Evolutionary conservation across 306 rosid genomes (phyloP).

Genomic region (Echinosophora koreensis): DNA sequence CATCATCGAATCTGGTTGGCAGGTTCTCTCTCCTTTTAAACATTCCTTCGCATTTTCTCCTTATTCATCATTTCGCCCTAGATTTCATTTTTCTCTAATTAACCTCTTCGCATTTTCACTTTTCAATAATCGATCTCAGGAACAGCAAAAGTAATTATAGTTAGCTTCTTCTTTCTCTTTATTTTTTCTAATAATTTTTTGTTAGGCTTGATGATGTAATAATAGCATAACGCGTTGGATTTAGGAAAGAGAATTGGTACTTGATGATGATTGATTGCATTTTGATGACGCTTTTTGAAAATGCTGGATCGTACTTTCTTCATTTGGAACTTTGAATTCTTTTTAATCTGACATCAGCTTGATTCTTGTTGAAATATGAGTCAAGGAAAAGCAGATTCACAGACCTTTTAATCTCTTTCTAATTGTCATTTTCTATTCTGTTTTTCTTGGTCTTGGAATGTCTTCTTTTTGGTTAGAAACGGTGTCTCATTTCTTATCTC

Average conservation of each 20-base stretch:
- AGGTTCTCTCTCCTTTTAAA: slow-evolving; percentile 48
- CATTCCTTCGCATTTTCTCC: neutral
- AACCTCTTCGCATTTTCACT: neutral
- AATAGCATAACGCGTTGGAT: neutral
- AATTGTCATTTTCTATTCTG: neutral
- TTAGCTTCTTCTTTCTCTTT: neutral
- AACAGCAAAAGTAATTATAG: no score
- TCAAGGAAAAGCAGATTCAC: neutral
- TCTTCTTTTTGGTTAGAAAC: neutral
- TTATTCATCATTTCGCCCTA: slow-evolving; percentile 9
- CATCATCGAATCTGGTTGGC: slow-evolving; percentile 73
- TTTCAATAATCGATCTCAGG: neutral
- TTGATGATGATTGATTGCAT: neutral
- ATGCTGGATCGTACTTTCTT: neutral
- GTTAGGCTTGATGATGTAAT: neutral
- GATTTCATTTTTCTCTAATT: slow-evolving; percentile 39
- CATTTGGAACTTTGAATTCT: neutral
- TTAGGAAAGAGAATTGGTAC: neutral
- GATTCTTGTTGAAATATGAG: neutral
- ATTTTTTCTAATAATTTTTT: neutral
- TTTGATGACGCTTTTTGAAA: neutral
- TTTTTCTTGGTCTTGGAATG: neutral
- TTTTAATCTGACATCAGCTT: neutral
- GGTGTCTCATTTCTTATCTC: no score
- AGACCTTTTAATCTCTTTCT: neutral